These are phyloP conservation scores for Trichoderma virens DNA, from an alignment of 495 filamentous ascomycete species.

Conservation along the genomic window DNA sequence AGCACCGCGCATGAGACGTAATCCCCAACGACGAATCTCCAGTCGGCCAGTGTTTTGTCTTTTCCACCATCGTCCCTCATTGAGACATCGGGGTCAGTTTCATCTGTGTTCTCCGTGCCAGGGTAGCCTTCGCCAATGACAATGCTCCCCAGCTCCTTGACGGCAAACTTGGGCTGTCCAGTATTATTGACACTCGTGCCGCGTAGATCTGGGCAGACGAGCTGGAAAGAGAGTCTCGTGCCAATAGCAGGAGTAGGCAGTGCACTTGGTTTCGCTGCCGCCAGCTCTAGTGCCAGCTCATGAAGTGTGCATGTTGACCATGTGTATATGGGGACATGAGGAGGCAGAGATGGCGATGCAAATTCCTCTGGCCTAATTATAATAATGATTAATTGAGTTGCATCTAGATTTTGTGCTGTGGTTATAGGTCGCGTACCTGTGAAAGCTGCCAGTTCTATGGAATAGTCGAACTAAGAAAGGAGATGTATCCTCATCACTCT, in stretches of 20 bases:
- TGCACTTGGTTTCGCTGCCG: slow-evolving; percentile 28
- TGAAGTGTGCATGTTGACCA: slow-evolving; percentile 76
- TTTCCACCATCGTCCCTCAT: slow-evolving; percentile 9
- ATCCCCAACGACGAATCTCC: slow-evolving; percentile 79
- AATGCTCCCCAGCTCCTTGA: slow-evolving; percentile 75
- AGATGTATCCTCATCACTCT: slow-evolving; percentile 36
- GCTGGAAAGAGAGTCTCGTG: slow-evolving; percentile 75
- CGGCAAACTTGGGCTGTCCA: slow-evolving; percentile 52
- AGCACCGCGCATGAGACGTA: slow-evolving; percentile 76
- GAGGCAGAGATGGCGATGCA: slow-evolving; percentile 45
- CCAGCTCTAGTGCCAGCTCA: slow-evolving; percentile 67
- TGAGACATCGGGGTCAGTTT: not conserved
- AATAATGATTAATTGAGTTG: not conserved
- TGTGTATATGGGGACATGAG: slow-evolving; percentile 77
- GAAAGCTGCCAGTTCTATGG: slow-evolving; percentile 66
- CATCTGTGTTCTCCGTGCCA: slow-evolving; percentile 24
- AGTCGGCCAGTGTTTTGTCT: slow-evolving; percentile 65
- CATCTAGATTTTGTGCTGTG: not conserved
- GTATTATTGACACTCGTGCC: slow-evolving; percentile 19
- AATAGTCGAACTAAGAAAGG: slow-evolving; percentile 91
- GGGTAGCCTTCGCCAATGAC: slow-evolving; percentile 58
- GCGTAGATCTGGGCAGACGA: slow-evolving; percentile 77
- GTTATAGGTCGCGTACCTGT: slow-evolving; percentile 46
- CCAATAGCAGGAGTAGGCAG: slow-evolving; percentile 71
- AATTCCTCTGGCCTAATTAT: slow-evolving; percentile 58